Evolutionary conservation across 257 asterid genomes (phyloP).

Genomic region (Jacaranda mimosifolia): DNA sequence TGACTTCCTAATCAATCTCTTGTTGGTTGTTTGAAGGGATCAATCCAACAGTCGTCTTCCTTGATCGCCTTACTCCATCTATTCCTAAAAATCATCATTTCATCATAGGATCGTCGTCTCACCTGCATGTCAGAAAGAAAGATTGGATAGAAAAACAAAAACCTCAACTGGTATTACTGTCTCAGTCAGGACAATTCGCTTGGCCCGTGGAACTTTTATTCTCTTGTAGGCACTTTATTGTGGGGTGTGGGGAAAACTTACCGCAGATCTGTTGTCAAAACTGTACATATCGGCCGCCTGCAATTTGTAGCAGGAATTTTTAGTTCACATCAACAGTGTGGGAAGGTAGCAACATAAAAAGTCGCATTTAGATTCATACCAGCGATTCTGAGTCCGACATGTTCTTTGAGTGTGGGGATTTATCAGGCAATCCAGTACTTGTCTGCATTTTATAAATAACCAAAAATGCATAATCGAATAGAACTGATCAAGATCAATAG

Average conservation of each 20-base stretch:
- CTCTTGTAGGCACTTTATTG: background rate
- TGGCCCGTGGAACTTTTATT: background rate
- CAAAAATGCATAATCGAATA: background rate
- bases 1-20: background rate
- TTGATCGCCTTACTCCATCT: slow-evolving; percentile 77
- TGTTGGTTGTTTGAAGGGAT: slow-evolving; percentile 52
- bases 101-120: slow-evolving; percentile 64
- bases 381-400: slow-evolving; percentile 39
- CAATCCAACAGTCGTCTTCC: slow-evolving; percentile 81
- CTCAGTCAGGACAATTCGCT: too few relatives aligned
- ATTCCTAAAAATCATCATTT: slow-evolving; percentile 65
- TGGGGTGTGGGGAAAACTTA: slow-evolving; percentile 54
- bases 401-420: slow-evolving; percentile 36
- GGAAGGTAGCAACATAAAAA: background rate
- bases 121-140: slow-evolving; percentile 55
- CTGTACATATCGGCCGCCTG: slow-evolving; percentile 52
- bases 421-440: slow-evolving; percentile 35
- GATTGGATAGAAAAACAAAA: background rate
- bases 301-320: slow-evolving; percentile 23
- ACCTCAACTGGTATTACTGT: background rate
- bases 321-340: background rate
- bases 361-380: slow-evolving; percentile 42
- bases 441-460: slow-evolving; percentile 41
- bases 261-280: slow-evolving; percentile 63
- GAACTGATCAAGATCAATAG: background rate